These are phyloP conservation scores for Zymoseptoria passerinii DNA, from an alignment of 2,329 filamentous ascomycete species.

Conservation along the genomic window DNA sequence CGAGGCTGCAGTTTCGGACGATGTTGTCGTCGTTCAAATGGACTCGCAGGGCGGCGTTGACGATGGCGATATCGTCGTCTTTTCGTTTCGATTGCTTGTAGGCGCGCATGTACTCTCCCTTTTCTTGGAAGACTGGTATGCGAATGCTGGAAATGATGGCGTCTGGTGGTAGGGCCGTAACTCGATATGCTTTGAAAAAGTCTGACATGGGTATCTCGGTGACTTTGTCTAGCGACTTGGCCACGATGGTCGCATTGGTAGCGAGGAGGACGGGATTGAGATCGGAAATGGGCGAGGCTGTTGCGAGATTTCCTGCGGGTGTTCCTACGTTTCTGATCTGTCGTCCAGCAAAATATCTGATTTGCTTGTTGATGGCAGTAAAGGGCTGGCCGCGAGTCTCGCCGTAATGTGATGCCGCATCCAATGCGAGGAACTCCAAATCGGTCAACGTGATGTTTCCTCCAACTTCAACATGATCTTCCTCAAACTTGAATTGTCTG, in stretches of 20 bases:
- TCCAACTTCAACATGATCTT: slow-evolving; percentile 80
- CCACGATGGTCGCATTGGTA: slow-evolving; percentile 70
- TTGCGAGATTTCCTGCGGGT: slow-evolving; percentile 86
- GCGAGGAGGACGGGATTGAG: slow-evolving; percentile 90
- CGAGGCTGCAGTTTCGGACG: slow-evolving; percentile 67
- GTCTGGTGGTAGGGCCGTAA: slow-evolving; percentile 70
- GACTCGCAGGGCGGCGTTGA: slow-evolving; percentile 76
- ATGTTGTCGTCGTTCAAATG: slow-evolving; percentile 59
- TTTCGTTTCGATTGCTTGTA: slow-evolving; percentile 98
- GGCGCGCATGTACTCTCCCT: slow-evolving; percentile 74
- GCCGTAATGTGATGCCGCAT: slow-evolving; percentile 75
- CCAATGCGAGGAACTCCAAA: slow-evolving; percentile 71
- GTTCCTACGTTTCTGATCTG: slow-evolving; percentile 98
- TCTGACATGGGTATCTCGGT: slow-evolving; percentile 82
- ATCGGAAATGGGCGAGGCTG: slow-evolving; percentile 92
- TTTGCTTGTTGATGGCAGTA: slow-evolving; percentile 82
- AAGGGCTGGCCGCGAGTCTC: slow-evolving; percentile 66
- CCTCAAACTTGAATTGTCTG: slow-evolving; percentile 68
- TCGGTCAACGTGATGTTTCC: slow-evolving; percentile 91
- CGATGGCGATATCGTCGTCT: slow-evolving; percentile 97
- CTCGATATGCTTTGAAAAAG: slow-evolving; percentile 88
- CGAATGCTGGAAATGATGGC: slow-evolving; percentile 78
- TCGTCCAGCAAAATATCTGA: slow-evolving; percentile 87
- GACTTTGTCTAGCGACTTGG: slow-evolving; percentile 64
- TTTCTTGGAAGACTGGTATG: slow-evolving; percentile 67